A percentile compares a stretch with the other conserved stretches of the same genome.
phyloP scores from a whole-genome alignment of 805 yeast genomes.

The Candida takata region DNA sequence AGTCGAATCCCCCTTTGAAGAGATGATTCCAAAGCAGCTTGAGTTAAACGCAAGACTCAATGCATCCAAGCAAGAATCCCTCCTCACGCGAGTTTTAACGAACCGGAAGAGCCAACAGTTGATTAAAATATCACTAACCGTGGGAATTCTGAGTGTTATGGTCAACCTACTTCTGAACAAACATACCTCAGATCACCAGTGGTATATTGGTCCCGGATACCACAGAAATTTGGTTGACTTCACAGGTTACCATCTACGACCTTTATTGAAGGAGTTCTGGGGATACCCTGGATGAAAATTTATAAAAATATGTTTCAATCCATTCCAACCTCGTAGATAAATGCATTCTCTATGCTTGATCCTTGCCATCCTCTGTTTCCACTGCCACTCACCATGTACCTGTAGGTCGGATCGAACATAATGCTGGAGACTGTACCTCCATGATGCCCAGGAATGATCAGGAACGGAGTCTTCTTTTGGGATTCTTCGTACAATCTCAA shows the following conservation, averaged over 20 bases:
- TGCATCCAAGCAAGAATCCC: background rate
- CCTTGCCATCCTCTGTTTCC: conserved; percentile 97
- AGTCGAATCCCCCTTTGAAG: background rate
- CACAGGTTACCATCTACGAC: background rate
- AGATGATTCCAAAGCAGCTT: background rate
- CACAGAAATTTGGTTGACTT: conserved; percentile 1
- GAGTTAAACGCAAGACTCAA: background rate
- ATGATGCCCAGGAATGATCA: conserved; percentile 93
- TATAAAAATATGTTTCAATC: conserved; percentile 14
- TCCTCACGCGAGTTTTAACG: background rate
- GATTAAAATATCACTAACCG: conserved; percentile 9
- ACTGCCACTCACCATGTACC: conserved; percentile 84
- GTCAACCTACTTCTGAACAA: background rate
- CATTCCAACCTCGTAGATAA: conserved; percentile 71
- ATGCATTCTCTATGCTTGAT: conserved; percentile 66
- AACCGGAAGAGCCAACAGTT: conserved; percentile 3
- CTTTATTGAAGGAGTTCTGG: background rate
- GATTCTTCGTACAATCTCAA: conserved; percentile 37
- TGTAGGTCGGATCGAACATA: conserved; percentile 77
- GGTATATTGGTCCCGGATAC: background rate
- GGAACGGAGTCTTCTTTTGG: conserved; percentile 52
- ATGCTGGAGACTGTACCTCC: conserved; percentile 82
- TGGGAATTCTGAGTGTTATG: conserved; percentile 11
- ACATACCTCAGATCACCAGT: background rate
- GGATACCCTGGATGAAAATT: background rate